Evolutionary conservation across 768 basidiomycete species (phyloP).

Genomic region (Boletus barrowsii): DNA sequence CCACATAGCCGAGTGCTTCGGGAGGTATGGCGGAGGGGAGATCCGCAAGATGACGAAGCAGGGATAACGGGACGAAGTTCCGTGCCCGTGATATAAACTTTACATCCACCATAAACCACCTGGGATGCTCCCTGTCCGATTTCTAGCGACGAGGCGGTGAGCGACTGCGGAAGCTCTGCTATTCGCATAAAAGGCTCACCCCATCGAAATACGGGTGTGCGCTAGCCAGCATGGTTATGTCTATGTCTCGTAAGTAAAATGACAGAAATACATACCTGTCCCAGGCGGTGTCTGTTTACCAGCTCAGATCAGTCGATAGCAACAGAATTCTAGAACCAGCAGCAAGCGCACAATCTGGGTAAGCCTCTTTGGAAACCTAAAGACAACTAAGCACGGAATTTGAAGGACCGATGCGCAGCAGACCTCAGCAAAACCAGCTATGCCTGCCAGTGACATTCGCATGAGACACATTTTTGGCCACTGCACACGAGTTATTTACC

Average conservation of each 20-base stretch:
- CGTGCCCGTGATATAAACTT: constrained; percentile 60
- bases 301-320: constrained; percentile 4
- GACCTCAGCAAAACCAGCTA: constrained; percentile 84
- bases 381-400: constrained; percentile 3
- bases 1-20: constrained; percentile 63
- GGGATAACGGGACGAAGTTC: constrained; percentile 75
- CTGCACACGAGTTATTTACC: constrained; percentile 9
- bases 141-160: constrained; percentile 47
- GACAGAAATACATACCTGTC: constrained; percentile 54
- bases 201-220: constrained; percentile 79
- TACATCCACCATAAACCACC: constrained; percentile 92
- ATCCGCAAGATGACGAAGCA: constrained; percentile 65
- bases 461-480: constrained; percentile 3
- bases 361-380: constrained; percentile 78
- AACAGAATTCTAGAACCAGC: neutral
- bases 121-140: constrained; percentile 69
- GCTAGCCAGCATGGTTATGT: constrained; percentile 29
- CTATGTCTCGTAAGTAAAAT: constrained; percentile 3
- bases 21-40: constrained; percentile 38
- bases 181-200: constrained; percentile 37
- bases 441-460: constrained; percentile 40
- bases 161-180: neutral
- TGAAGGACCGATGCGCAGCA: constrained; percentile 5
- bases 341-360: constrained; percentile 74
- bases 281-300: constrained; percentile 78